Evolutionary conservation across 1,139 yeast species (phyloP), one percentile per base, ranked within the genome.

Genomic region (Yarrowia galli): DNA sequence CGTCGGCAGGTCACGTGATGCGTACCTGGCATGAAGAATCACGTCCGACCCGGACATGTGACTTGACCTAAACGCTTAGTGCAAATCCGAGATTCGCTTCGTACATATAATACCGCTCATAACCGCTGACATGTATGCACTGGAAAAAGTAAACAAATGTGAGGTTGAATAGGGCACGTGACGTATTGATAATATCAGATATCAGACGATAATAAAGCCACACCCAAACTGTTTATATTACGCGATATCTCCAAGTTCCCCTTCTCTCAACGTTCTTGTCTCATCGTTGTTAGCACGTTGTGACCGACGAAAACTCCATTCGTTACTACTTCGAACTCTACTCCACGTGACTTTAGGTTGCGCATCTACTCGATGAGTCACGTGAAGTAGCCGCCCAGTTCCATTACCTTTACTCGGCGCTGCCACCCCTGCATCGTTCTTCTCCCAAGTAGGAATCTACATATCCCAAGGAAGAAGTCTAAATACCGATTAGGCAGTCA

Each of bases 81-180:
- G 18, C 28, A 53, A 53, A 22, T 16, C 45, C 35, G 43, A 36
- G 13, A 22, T 16, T 53, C 32, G 16, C 32, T 22, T 38, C 38
- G 3, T 23, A 49, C 40, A 32, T 36, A 53, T 53, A 53, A 53
- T 53, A 53, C 60, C 60, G 60, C 60, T 53, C 60, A 38, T 53
- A 38, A 53, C 60, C 58, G 58, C 58, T 36, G 60, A 53, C 60
- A 53, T 53, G 43, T 53, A 53, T 53, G 60, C 60, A 53, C 60
- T 7, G 45, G 13, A 36, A 38, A 53, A 53, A 53, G 60, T 53
- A 53, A 53, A 53, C 60, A 53, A 53, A 51, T 51, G 22, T 16
- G 15, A 42, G 7, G n/a, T 3, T 35, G 16, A 35, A 51, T 15
- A n/a, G 25, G 54, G 25, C 56, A 49, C 56, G 56, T 49, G 56